Percentiles rank a stretch among this genome's conserved stretches.
These are phyloP conservation scores for Albophoma yamanashiensis DNA, from an alignment of 2,329 filamentous ascomycete genomes.

Conservation along the genomic window DNA sequence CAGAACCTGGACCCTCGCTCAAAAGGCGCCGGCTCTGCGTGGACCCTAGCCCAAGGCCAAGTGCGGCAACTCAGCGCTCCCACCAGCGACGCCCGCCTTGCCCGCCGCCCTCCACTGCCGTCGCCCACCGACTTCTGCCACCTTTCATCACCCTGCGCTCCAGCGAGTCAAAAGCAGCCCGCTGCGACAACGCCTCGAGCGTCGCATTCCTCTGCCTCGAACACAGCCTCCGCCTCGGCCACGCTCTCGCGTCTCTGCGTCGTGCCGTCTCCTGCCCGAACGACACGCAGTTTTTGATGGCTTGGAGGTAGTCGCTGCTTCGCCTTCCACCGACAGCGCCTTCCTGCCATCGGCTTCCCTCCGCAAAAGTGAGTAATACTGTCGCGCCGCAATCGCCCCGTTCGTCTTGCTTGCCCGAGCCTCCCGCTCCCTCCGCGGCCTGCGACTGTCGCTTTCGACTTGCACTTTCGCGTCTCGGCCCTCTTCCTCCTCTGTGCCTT, in stretches of 20 bases:
- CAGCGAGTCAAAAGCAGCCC: neutral
- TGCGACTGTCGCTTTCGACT: neutral
- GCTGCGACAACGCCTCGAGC: neutral
- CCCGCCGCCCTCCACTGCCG: neutral
- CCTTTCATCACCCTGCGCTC: slow-evolving; percentile 1
- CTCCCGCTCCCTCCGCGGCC: slow-evolving; percentile 5
- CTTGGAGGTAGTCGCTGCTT: slow-evolving; percentile 8
- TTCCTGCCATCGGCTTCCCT: neutral
- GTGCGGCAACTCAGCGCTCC: neutral
- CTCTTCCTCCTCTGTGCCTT: neutral
- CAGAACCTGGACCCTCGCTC: neutral
- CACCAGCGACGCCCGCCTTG: neutral
- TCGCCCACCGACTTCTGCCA: neutral
- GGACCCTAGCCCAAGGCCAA: slow-evolving; percentile 3
- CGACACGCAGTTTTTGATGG: slow-evolving; percentile 9
- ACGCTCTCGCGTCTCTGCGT: neutral
- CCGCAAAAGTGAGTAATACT: neutral
- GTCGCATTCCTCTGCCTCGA: slow-evolving; percentile 1
- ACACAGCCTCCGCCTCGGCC: neutral
- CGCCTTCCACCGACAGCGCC: neutral
- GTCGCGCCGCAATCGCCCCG: neutral
- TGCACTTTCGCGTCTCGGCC: neutral
- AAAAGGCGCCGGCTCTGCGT: slow-evolving; percentile 3
- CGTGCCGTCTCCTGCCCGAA: neutral
- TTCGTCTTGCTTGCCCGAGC: neutral